Base-by-base conservation (phyloP, 148 eudicot species). In the Limonium bicolor region DNA sequence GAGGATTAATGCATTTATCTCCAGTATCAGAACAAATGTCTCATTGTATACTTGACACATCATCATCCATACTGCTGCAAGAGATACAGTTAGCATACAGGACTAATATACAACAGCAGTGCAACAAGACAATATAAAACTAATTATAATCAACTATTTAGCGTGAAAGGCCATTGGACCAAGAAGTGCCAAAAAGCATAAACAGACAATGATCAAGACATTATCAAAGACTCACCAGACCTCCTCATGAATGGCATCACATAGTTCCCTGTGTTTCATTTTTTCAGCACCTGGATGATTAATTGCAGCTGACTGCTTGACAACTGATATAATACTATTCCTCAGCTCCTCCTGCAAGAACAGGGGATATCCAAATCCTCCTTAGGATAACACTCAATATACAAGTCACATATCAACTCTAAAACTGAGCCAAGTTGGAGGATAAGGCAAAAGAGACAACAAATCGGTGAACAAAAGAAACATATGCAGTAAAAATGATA, bases 211-310 rank as follows among this genome's bases (percentile, higher is more conserved):
- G n/a, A n/a, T 20, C 8, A 28, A 12, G 5, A 27, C 5, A 16
- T 46, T 16, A 26, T 11, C 29, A 50, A 50, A 32, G 22, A 0
- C 78, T 45, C 50, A 87, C 96, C 86, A 70, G 48, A 88, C 65
- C 58, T 88, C 96, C 46, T 67, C 72, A 63, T 88, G 81, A 57
- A 88, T 77, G 35, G 90, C 78, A 63, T 88, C 96, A 60, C 83
- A 69, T 20, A 88, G 83, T 54, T 83, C 76, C 23, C 83, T 72
- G 11, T 74, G 76, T 55, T 77, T 83, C 86, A 83, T 61, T 56
- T 54, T 77, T 55, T 77, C 92, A 7, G 74, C 78, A 50, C 79
- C 81, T 20, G 83, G 63, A 62, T 69, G 69, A 57, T 72, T 77
- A 39, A 88, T 76, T 49, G 73, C 63, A 15, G 67, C 71, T 44